Conservation (phyloP, 306 rosid genomes). For the Mimosa pudica region DNA sequence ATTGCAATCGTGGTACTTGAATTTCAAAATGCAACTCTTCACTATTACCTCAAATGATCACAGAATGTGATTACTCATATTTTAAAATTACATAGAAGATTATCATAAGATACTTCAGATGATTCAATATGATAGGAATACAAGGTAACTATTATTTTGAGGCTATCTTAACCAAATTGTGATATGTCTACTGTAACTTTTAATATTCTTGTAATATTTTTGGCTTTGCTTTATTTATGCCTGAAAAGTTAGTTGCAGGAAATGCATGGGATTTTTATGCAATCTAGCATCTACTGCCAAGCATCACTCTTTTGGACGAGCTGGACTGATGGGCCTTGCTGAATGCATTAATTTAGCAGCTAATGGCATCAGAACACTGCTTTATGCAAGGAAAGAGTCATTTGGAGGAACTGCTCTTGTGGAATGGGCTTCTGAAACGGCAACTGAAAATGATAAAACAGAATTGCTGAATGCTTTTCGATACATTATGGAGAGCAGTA, state of each 20-base stretch:
- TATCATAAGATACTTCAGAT: not conserved
- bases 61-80: not conserved
- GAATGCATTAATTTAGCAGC: constrained; percentile 92
- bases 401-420: constrained; percentile 35
- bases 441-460: constrained; percentile 46
- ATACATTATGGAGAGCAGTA: constrained; percentile 85
- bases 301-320: constrained; percentile 75
- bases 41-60: not conserved
- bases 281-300: constrained; percentile 73
- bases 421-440: constrained; percentile 45
- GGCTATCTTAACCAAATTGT: not conserved
- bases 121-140: not conserved
- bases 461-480: constrained; percentile 68
- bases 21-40: not conserved
- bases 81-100: not conserved
- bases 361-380: constrained; percentile 38
- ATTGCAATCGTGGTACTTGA: not conserved
- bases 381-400: constrained; percentile 41
- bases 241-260: constrained; percentile 59
- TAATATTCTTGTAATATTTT: constrained; percentile 11
- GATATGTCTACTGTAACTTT: not conserved
- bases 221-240: constrained; percentile 42
- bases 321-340: constrained; percentile 86
- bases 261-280: constrained; percentile 58
- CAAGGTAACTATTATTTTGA: not conserved